A percentile compares a stretch with the other conserved stretches of the same genome.
These are phyloP conservation scores for Parascedosporium putredinis DNA, from an alignment of 2,329 filamentous ascomycete genomes.

Conservation along the genomic window DNA sequence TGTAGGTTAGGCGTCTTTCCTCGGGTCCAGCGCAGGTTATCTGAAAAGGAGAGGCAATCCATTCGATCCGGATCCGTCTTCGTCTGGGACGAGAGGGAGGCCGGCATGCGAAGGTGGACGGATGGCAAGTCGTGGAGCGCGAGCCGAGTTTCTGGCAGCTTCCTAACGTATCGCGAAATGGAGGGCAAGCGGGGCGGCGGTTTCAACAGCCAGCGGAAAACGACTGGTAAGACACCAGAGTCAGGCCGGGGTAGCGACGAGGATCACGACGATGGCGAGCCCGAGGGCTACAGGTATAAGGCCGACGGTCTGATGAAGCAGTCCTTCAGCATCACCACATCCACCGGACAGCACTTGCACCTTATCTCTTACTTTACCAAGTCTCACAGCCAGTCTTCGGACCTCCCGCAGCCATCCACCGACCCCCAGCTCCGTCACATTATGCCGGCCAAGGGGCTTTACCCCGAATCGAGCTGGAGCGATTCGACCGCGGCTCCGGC, in stretches of 20 bases:
- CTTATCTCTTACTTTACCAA: constrained; percentile 95
- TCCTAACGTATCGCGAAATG: constrained; percentile 96
- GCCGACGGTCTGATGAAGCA: constrained; percentile 98
- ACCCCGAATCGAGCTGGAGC: constrained; percentile 88
- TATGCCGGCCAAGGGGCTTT: constrained; percentile 84
- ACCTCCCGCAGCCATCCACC: constrained; percentile 69
- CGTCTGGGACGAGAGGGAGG: constrained; percentile 98
- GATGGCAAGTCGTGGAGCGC: constrained; percentile 99
- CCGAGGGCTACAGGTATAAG: constrained; percentile 90
- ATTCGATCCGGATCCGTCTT: constrained; percentile 97
- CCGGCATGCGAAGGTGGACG: constrained; percentile 96
- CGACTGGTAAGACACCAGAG: constrained; percentile 69
- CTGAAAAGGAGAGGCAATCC: constrained; percentile 92
- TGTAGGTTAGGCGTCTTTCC: constrained; percentile 83
- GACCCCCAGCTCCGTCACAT: constrained; percentile 76
- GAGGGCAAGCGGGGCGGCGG: constrained; percentile 88
- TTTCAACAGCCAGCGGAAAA: constrained; percentile 45
- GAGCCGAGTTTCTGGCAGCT: constrained; percentile 92
- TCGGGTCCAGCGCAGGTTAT: constrained; percentile 82
- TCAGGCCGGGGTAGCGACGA: constrained; percentile 74
- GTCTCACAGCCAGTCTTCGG: constrained; percentile 56
- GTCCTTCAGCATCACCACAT: constrained; percentile 97
- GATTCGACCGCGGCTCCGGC: constrained; percentile 73
- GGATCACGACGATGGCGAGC: constrained; percentile 73
- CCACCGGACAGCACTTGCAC: constrained; percentile 78